Evolutionary conservation across 768 basidiomycete genomes (phyloP).

Genomic region (Suillus discolor): DNA sequence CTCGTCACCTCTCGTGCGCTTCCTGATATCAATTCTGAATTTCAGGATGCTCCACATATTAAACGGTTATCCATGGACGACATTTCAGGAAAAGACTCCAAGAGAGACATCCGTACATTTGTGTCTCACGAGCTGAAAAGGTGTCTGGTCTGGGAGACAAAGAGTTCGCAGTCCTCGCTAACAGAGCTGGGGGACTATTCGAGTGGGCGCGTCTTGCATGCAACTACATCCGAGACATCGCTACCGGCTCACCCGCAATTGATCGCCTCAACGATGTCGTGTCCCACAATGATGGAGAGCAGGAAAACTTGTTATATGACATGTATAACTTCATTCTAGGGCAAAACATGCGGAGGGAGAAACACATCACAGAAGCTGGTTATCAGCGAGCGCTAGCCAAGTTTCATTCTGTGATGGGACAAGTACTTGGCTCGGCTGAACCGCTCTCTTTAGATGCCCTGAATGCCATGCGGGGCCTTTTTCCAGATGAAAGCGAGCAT

Average conservation of each 20-base stretch:
- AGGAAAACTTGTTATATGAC: background rate
- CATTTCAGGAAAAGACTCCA: background rate
- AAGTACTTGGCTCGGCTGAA: constrained; percentile 2
- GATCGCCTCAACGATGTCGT: constrained; percentile 2
- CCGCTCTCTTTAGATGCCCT: background rate
- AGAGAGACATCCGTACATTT: background rate
- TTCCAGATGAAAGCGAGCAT: background rate
- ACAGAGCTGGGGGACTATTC: constrained; percentile 11
- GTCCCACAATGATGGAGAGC: background rate
- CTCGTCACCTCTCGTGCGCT: constrained; percentile 15
- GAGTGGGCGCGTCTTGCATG: constrained; percentile 16
- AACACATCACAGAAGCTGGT: background rate
- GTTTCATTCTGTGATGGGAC: constrained; percentile 10
- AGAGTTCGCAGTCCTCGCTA: background rate
- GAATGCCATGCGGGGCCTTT: background rate
- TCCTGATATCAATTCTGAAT: background rate
- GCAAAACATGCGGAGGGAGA: background rate
- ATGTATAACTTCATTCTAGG: background rate
- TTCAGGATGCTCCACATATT: background rate
- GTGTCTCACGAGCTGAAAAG: background rate
- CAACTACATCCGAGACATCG: background rate
- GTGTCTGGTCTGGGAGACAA: background rate
- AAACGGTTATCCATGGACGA: background rate
- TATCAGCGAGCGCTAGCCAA: background rate
- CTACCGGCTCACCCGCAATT: background rate